phyloP scores from a whole-genome alignment of 331 rosid species.

The Rosa hybrid region DNA sequence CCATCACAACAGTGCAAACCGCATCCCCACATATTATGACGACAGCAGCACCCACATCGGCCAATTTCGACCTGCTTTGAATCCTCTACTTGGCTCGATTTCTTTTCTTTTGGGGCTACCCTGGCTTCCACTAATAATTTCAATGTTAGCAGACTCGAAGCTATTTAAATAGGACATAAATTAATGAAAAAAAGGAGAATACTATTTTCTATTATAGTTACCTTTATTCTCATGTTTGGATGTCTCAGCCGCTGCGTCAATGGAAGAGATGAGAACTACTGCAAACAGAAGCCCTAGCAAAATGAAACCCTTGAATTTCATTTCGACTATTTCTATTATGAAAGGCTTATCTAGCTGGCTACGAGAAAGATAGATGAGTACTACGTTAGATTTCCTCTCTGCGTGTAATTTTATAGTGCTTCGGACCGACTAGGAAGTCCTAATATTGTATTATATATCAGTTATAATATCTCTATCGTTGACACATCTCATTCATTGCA shows the following conservation, averaged over 20 bases:
- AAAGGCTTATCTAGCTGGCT: neutral
- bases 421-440: neutral
- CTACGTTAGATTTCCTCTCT: neutral
- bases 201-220: neutral
- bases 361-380: neutral
- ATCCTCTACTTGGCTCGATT: neutral
- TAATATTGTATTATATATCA: too few species aligned
- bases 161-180: neutral
- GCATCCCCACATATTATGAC: neutral
- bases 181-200: neutral
- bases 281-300: constrained; percentile 16
- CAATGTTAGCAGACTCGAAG: neutral
- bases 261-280: neutral
- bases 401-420: neutral
- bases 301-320: constrained; percentile 9
- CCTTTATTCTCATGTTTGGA: constrained; percentile 15
- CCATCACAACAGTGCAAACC: constrained; percentile 2
- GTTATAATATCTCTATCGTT: neutral
- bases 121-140: neutral
- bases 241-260: neutral
- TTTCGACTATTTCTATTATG: neutral
- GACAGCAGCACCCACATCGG: neutral
- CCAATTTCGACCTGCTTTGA: neutral
- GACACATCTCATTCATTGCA: neutral
- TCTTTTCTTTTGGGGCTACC: neutral